Base-by-base conservation (phyloP, 768 basidiomycete species). In the Tricholoma matsutake region DNA sequence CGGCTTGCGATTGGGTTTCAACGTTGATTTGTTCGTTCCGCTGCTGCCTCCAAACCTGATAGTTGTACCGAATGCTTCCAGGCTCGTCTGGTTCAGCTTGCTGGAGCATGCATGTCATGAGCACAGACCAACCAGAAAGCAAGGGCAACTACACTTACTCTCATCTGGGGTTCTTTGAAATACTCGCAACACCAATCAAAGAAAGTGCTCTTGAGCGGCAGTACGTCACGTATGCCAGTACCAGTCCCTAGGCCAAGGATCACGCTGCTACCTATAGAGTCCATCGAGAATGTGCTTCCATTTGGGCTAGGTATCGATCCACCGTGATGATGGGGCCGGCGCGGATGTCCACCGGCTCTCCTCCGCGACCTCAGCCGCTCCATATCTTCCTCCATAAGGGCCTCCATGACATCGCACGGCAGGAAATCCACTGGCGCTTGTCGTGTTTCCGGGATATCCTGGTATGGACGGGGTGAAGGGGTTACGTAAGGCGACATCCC, bases 131-230 rank as follows among this genome's bases (percentile, higher is more conserved):
- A 41, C 2, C 43, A 53, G 13, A 58, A 52, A 14, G 35, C 25
- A 49, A 28, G 13, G 9, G 43, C 35, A 32, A 55, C 61, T 34
- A 13, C 5, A 67, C 86, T 68, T 71, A 96, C 95, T 81, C 94
- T 88, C 96, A 99, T 98, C 73, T 99, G 97, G 3, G 96, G 94
- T 72, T 98, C 96, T 63, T 91, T 94, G 78, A 98, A 99, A 72
- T 98, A 98, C 70, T 98, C 96, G 68, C 86, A 85, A 61, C 94
- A 94, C 92, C 94, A 98, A 69, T 98, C 96, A 70, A 89, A 99
- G 76, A 92, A 96, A 8, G 85, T 81, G 69, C 94, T 96, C 75
- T 92, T 94, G 68, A 99, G 74, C 0, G 97, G 97, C 63, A 98
- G 73, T 2, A 90, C 85, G 72, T 96, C 91, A 60, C 90, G 83